These are phyloP conservation scores for Macrocybe gigantea DNA, from an alignment of 768 basidiomycete species.

Conservation along the genomic window DNA sequence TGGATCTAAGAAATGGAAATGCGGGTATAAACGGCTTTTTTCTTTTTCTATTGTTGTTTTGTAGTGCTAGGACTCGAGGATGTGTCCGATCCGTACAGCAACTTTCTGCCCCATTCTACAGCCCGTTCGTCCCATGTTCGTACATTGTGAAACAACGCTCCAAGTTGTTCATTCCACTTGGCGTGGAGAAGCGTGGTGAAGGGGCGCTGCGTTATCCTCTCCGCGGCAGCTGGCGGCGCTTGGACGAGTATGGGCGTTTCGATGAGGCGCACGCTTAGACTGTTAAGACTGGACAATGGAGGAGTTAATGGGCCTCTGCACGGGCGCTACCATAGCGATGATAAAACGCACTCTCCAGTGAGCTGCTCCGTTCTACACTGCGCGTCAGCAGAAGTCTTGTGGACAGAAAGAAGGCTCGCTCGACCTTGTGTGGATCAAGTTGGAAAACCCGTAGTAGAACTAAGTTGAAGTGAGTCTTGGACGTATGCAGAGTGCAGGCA, in stretches of 20 bases:
- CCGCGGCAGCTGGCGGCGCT: constrained; percentile 50
- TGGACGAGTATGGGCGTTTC: constrained; percentile 40
- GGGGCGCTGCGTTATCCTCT: constrained; percentile 41
- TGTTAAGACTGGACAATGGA: constrained; percentile 35
- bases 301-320: not conserved
- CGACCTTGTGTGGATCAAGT: constrained; percentile 53
- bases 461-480: constrained; percentile 13
- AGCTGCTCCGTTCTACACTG: constrained; percentile 47
- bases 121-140: constrained; percentile 40
- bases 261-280: constrained; percentile 43
- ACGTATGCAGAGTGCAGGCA: not conserved
- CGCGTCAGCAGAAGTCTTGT: constrained; percentile 1
- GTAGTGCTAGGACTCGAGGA: too few species aligned
- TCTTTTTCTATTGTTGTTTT: too few species aligned
- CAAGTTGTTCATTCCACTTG: constrained; percentile 57
- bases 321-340: not conserved
- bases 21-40: too few species aligned
- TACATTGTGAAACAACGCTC: constrained; percentile 34
- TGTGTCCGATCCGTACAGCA: constrained; percentile 33
- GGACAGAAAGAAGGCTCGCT: constrained; percentile 9
- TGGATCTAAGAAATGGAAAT: too few species aligned
- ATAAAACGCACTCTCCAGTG: constrained; percentile 44
- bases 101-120: constrained; percentile 38
- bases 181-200: constrained; percentile 44
- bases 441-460: constrained; percentile 72